These are phyloP conservation scores for Waltergamsia citrina DNA, from an alignment of 2,329 filamentous ascomycete genomes.

Conservation along the genomic window DNA sequence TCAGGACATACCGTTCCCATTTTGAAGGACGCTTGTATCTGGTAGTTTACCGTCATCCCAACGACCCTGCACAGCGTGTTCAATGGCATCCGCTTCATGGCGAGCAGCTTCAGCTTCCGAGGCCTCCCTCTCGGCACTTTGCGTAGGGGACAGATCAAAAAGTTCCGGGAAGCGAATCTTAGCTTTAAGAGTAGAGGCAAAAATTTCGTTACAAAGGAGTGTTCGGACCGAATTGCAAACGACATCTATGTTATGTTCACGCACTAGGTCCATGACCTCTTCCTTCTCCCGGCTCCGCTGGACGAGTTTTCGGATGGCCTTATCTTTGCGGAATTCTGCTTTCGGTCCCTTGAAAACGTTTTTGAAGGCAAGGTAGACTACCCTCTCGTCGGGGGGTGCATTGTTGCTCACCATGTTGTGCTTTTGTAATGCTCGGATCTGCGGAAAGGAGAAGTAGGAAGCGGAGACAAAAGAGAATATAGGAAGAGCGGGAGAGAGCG, in stretches of 20 bases:
- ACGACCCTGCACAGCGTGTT: not conserved
- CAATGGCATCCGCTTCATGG: conserved; percentile 2
- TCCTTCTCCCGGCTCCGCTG: not conserved
- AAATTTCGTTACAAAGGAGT: conserved; percentile 1
- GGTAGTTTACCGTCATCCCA: no score
- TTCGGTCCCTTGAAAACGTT: not conserved
- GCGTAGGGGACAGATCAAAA: conserved; percentile 3
- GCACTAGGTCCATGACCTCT: not conserved
- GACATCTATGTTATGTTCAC: not conserved
- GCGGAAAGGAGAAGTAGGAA: no score
- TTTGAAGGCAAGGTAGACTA: not conserved
- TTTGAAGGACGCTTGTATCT: no score
- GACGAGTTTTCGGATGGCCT: not conserved
- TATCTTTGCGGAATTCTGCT: not conserved
- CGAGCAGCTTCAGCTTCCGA: conserved; percentile 3
- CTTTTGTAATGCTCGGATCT: no score
- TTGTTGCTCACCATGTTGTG: not conserved
- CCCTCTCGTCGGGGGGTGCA: not conserved
- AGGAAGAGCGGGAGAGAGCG: no score
- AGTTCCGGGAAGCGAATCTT: conserved; percentile 4
- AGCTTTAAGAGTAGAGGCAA: conserved; percentile 3
- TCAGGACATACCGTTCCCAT: no score
- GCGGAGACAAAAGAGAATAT: no score
- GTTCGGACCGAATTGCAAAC: not conserved
- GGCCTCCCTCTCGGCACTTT: conserved; percentile 2